These are phyloP conservation scores for Immersiporthe knoxdaviesiana DNA, from an alignment of 2,329 filamentous ascomycete species.

Conservation along the genomic window DNA sequence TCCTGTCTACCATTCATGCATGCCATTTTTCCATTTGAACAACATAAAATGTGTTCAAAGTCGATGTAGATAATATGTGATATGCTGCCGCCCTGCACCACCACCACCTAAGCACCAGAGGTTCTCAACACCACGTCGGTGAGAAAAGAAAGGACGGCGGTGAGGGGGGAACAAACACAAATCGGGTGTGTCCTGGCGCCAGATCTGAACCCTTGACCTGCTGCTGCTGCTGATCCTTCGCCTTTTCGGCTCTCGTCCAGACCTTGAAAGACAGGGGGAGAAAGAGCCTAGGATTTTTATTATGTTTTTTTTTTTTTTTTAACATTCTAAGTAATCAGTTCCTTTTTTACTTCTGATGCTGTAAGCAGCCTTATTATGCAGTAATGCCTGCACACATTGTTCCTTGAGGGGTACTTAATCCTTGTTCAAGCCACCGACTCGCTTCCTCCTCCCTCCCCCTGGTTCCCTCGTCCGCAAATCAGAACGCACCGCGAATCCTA, in stretches of 20 bases:
- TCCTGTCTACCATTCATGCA: neutral
- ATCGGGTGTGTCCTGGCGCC: neutral
- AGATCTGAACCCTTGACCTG: neutral
- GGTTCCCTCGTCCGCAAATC: neutral
- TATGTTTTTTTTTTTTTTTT: neutral
- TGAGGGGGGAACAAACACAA: neutral
- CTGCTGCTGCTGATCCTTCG: neutral
- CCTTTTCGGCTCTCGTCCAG: neutral
- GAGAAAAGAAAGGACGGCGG: neutral
- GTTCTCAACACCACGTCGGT: neutral
- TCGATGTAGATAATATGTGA: neutral
- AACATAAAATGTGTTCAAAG: neutral
- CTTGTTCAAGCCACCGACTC: neutral
- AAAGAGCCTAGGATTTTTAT: neutral
- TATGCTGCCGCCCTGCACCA: constrained; percentile 1
- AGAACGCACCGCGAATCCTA: neutral
- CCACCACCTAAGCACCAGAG: neutral
- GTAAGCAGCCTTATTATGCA: constrained; percentile 1
- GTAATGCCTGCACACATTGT: neutral
- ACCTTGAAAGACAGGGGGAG: neutral
- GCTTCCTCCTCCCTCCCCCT: too few relatives aligned
- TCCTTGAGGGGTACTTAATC: neutral
- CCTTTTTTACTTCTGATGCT: neutral
- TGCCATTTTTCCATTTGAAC: too few relatives aligned
- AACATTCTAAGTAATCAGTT: neutral